These are phyloP conservation scores for Cystobasidiaceae sp. DNA, from an alignment of 1,284 basidiomycete species.

Conservation along the genomic window DNA sequence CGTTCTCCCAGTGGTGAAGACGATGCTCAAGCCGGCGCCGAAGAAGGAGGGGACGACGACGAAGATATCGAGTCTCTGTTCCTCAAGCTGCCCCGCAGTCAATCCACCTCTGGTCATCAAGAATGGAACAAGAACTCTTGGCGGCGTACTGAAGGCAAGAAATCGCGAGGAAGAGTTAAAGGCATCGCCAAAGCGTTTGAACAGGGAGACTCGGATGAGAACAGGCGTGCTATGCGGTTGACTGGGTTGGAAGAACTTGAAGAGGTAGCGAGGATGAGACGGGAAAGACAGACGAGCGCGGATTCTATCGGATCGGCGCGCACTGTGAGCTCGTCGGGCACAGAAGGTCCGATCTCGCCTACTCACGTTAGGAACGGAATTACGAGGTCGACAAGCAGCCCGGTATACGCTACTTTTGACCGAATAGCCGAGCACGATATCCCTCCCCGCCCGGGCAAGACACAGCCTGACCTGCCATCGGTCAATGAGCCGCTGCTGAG, in stretches of 20 bases:
- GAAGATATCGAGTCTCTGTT: conserved; percentile 25
- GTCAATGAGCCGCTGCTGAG: neutral
- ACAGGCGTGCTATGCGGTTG: neutral
- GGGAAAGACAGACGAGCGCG: conserved; percentile 2
- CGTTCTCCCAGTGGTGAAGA: neutral
- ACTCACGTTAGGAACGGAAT: too few species aligned
- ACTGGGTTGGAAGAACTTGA: conserved; percentile 4
- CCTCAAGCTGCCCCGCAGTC: conserved; percentile 8
- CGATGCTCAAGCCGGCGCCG: neutral
- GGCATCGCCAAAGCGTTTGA: conserved; percentile 37
- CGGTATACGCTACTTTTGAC: too few species aligned
- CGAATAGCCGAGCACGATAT: too few species aligned
- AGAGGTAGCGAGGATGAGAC: conserved; percentile 11
- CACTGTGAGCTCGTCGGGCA: too few species aligned
- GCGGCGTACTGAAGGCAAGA: conserved; percentile 27
- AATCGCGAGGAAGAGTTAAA: conserved; percentile 32
- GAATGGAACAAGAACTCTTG: conserved; percentile 41
- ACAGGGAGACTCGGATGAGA: neutral
- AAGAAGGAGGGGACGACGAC: neutral
- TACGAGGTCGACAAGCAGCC: too few species aligned
- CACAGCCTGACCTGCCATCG: neutral
- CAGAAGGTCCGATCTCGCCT: too few species aligned
- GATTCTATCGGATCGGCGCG: neutral
- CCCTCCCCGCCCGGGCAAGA: neutral
- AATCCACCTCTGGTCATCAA: conserved; percentile 32